Conservation (phyloP, 805 yeast species). For the Candida dendrica region DNA sequence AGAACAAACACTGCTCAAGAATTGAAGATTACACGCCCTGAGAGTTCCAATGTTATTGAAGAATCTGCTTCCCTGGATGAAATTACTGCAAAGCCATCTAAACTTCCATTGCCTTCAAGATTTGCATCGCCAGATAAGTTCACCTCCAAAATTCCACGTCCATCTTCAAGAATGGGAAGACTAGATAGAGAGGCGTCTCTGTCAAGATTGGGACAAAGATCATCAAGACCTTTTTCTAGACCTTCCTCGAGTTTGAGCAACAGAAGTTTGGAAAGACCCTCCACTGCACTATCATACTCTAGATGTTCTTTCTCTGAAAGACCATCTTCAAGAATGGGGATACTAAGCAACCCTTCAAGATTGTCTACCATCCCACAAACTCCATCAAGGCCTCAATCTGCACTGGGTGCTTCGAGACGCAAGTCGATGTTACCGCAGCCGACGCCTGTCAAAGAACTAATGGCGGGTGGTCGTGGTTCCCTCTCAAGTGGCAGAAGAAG, state of each 20-base stretch:
- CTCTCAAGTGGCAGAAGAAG: background rate
- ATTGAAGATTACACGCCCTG: background rate
- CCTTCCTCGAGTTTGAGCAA: slow-evolving; percentile 4
- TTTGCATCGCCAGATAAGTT: slow-evolving; percentile 1
- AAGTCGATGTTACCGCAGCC: slow-evolving; percentile 20
- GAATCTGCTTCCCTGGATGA: background rate
- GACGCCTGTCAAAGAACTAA: slow-evolving; percentile 16
- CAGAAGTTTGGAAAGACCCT: slow-evolving; percentile 8
- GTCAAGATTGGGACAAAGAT: slow-evolving; percentile 6
- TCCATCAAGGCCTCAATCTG: slow-evolving; percentile 8
- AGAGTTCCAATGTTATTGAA: background rate
- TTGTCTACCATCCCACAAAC: slow-evolving; percentile 20
- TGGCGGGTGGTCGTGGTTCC: background rate
- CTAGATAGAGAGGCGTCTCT: background rate
- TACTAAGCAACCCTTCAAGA: slow-evolving; percentile 4
- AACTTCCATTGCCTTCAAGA: slow-evolving; percentile 7
- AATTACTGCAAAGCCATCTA: slow-evolving; percentile 1
- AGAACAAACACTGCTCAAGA: background rate
- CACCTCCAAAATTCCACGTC: slow-evolving; percentile 17
- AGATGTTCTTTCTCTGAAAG: slow-evolving; percentile 7
- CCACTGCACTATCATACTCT: slow-evolving; percentile 13
- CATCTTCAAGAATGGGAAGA: slow-evolving; percentile 7
- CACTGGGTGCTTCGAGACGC: slow-evolving; percentile 1
- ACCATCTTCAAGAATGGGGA: slow-evolving; percentile 7
- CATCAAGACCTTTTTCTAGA: background rate